phyloP scores from a whole-genome alignment of 208 protist genomes.

The Acanthamoeba triangularis region DNA sequence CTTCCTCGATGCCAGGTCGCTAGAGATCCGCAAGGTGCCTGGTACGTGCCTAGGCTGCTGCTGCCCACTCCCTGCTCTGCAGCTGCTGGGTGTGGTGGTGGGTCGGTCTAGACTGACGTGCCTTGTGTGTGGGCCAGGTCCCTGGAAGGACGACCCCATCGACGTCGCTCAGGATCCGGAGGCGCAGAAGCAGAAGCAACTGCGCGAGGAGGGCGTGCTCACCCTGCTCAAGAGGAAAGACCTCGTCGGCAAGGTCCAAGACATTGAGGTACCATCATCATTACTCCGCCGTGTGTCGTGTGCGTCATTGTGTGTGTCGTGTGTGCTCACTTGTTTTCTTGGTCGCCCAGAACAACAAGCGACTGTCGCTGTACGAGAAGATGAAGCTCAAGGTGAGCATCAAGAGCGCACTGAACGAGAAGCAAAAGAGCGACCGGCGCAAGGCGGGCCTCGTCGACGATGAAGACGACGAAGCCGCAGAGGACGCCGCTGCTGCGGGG shows the following conservation, averaged over 20 bases:
- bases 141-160: slow-evolving; percentile 11
- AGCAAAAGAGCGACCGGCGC: background rate
- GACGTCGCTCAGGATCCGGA: background rate
- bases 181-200: background rate
- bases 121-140: background rate
- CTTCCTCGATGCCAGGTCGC: background rate
- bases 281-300: background rate
- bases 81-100: background rate
- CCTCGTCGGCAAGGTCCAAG: background rate
- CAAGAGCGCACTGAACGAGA: background rate
- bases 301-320: too few relatives aligned
- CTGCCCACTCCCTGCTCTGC: background rate
- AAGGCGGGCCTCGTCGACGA: background rate
- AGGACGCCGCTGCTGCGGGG: background rate
- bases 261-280: background rate
- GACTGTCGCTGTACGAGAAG: slow-evolving; percentile 11
- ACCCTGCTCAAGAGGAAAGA: slow-evolving; percentile 16
- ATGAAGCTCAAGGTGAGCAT: slow-evolving; percentile 47
- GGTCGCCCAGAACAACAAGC: slow-evolving; percentile 3
- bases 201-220: slow-evolving; percentile 35
- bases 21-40: slow-evolving; percentile 18
- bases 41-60: background rate
- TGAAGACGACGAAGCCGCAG: background rate
- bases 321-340: background rate
- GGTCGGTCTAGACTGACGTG: too few relatives aligned